Evolutionary conservation across 2,329 filamentous ascomycete species (phyloP).

Genomic region (Sodiomyces alkalinus): DNA sequence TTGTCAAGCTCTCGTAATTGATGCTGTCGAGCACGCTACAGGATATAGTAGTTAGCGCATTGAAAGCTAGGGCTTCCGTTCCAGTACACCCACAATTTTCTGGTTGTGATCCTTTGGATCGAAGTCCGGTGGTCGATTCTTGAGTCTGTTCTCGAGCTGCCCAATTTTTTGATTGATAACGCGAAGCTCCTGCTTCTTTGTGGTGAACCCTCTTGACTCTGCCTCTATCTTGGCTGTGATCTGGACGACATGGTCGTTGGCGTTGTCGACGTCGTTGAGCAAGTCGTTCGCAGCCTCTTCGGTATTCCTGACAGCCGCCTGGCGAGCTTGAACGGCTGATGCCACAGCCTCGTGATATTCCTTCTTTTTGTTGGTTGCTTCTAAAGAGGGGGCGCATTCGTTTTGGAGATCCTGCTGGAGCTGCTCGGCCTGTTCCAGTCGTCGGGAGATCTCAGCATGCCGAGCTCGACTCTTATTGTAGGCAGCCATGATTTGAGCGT

Average conservation of each 20-base stretch:
- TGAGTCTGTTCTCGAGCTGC: conserved; percentile 44
- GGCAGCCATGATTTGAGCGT: conserved; percentile 47
- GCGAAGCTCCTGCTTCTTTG: conserved; percentile 35
- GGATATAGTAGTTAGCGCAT: conserved; percentile 15
- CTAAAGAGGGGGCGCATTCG: conserved; percentile 48
- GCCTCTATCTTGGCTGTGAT: conserved; percentile 30
- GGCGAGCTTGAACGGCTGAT: conserved; percentile 37
- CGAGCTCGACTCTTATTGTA: conserved; percentile 48
- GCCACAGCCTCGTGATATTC: conserved; percentile 46
- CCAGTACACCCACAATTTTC: conserved; percentile 46
- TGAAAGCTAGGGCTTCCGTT: no score
- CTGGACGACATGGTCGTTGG: conserved; percentile 5
- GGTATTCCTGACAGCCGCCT: conserved; percentile 33
- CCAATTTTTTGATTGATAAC: conserved; percentile 42
- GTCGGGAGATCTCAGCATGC: conserved; percentile 35
- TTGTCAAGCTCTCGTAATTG: conserved; percentile 33
- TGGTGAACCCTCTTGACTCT: conserved; percentile 31
- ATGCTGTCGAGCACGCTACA: conserved; percentile 46
- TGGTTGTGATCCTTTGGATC: conserved; percentile 57
- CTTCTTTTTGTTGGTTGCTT: conserved; percentile 55
- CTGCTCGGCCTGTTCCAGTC: conserved; percentile 35
- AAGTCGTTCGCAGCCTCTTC: conserved; percentile 35
- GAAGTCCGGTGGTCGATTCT: conserved; percentile 50
- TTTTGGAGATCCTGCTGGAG: conserved; percentile 46
- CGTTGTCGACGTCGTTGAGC: conserved; percentile 22